phyloP scores from a whole-genome alignment of 805 yeast species.

The Metschnikowia santaceciliae region DNA sequence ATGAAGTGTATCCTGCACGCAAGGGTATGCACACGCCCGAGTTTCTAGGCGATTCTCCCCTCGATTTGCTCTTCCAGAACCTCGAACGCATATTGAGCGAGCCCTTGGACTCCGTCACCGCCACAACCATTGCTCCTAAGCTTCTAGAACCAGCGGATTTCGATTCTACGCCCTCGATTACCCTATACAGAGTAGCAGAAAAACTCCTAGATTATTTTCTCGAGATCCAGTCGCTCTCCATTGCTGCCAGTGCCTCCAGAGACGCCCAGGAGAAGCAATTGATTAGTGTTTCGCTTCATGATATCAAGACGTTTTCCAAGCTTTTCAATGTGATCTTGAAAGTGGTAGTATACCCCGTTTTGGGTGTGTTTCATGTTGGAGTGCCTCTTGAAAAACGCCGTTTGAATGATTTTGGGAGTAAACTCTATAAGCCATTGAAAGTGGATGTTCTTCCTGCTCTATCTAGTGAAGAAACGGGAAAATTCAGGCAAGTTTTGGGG shows the following conservation, averaged over 20 bases:
- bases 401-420: slow-evolving; percentile 44
- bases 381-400: slow-evolving; percentile 61
- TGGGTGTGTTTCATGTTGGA: slow-evolving; percentile 52
- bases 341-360: slow-evolving; percentile 65
- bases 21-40: slow-evolving; percentile 35
- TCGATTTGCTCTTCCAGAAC: slow-evolving; percentile 31
- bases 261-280: slow-evolving; percentile 26
- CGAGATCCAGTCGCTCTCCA: slow-evolving; percentile 37
- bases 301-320: slow-evolving; percentile 68
- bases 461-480: not conserved
- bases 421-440: slow-evolving; percentile 22
- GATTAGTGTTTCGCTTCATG: slow-evolving; percentile 75
- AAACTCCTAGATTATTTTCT: slow-evolving; percentile 33
- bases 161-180: not conserved
- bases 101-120: slow-evolving; percentile 20
- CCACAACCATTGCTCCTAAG: slow-evolving; percentile 8
- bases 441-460: slow-evolving; percentile 16
- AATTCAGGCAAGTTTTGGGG: not conserved
- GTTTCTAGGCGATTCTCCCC: slow-evolving; percentile 26
- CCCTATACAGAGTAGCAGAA: slow-evolving; percentile 24
- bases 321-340: slow-evolving; percentile 61
- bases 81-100: slow-evolving; percentile 26
- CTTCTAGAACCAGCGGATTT: not conserved
- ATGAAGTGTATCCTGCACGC: slow-evolving; percentile 29
- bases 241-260: slow-evolving; percentile 10